These are phyloP conservation scores for Trichoderma simmonsii DNA, from an alignment of 2,329 filamentous ascomycete species.

Conservation along the genomic window DNA sequence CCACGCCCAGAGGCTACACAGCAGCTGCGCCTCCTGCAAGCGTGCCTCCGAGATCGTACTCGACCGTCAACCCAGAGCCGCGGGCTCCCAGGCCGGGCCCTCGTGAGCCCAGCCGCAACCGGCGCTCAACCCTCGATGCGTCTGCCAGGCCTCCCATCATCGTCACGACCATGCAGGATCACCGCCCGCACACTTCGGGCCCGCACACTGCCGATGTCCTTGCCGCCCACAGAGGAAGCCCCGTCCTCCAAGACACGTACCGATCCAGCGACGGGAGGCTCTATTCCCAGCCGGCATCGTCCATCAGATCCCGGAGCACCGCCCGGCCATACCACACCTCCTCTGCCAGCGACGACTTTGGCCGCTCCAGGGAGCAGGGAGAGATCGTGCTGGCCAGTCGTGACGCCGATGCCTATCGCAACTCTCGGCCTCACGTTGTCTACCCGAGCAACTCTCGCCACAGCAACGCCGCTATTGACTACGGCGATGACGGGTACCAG, in stretches of 20 bases:
- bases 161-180: slow-evolving; percentile 52
- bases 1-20: slow-evolving; percentile 34
- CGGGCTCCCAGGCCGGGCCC: slow-evolving; percentile 45
- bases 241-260: slow-evolving; percentile 49
- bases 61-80: slow-evolving; percentile 48
- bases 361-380: slow-evolving; percentile 48
- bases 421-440: slow-evolving; percentile 43
- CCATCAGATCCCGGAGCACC: slow-evolving; percentile 50
- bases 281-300: slow-evolving; percentile 57
- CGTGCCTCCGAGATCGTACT: slow-evolving; percentile 51
- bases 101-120: slow-evolving; percentile 47
- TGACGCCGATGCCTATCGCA: slow-evolving; percentile 46
- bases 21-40: slow-evolving; percentile 34
- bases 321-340: slow-evolving; percentile 47
- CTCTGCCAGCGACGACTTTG: slow-evolving; percentile 51
- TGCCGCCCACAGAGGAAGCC: slow-evolving; percentile 45
- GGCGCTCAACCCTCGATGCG: slow-evolving; percentile 53
- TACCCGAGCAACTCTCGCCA: slow-evolving; percentile 46
- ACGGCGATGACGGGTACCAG: slow-evolving; percentile 58
- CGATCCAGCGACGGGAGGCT: slow-evolving; percentile 50
- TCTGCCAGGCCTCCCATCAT: slow-evolving; percentile 52
- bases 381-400: slow-evolving; percentile 41
- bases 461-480: slow-evolving; percentile 45
- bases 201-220: slow-evolving; percentile 38
- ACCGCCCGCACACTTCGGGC: slow-evolving; percentile 39